Percentiles rank a stretch among this genome's conserved stretches.
These are phyloP conservation scores for Nothophytophthora sp. DNA, from an alignment of 352 stramenopile species.

Conservation along the genomic window DNA sequence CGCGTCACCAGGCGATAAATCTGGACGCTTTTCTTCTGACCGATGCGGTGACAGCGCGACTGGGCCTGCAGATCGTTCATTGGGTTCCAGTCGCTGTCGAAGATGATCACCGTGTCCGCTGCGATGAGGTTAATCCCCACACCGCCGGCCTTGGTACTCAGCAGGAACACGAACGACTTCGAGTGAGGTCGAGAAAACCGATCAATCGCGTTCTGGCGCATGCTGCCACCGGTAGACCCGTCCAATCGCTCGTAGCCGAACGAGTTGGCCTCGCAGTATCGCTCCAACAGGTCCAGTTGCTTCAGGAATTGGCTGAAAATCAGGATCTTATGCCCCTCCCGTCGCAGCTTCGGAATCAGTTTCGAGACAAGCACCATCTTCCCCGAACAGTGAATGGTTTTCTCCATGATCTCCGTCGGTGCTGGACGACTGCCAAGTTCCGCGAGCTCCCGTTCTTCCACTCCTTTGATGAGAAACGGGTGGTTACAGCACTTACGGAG, in stretches of 20 bases:
- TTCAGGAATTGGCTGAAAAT: conserved; percentile 97
- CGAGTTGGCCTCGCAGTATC: conserved; percentile 90
- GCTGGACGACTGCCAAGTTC: conserved; percentile 63
- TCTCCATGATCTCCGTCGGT: conserved; percentile 69
- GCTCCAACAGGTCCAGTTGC: conserved; percentile 93
- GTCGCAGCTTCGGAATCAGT: conserved; percentile 90
- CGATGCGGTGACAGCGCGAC: conserved; percentile 97
- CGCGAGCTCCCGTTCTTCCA: conserved; percentile 83
- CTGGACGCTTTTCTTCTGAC: conserved; percentile 98
- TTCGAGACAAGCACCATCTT: conserved; percentile 93
- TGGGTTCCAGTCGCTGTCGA: conserved; percentile 99
- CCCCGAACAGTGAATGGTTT: conserved; percentile 82
- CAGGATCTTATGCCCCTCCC: conserved; percentile 93
- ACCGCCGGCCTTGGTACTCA: conserved; percentile 98
- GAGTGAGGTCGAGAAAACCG: conserved; percentile 95
- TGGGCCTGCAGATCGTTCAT: conserved; percentile 93
- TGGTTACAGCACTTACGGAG: conserved; percentile 99
- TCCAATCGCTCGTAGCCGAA: conserved; percentile 92
- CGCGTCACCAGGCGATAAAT: conserved; percentile 98
- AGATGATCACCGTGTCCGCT: conserved; percentile 99
- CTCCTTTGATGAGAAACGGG: conserved; percentile 98
- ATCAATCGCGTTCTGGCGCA: conserved; percentile 95
- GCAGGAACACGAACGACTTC: conserved; percentile 98
- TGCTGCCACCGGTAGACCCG: conserved; percentile 86
- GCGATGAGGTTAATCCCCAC: conserved; percentile 98